Evolutionary conservation across 1,139 yeast species (phyloP), one percentile per base, ranked within the genome.

Genomic region (Yamadazyma sp.): DNA sequence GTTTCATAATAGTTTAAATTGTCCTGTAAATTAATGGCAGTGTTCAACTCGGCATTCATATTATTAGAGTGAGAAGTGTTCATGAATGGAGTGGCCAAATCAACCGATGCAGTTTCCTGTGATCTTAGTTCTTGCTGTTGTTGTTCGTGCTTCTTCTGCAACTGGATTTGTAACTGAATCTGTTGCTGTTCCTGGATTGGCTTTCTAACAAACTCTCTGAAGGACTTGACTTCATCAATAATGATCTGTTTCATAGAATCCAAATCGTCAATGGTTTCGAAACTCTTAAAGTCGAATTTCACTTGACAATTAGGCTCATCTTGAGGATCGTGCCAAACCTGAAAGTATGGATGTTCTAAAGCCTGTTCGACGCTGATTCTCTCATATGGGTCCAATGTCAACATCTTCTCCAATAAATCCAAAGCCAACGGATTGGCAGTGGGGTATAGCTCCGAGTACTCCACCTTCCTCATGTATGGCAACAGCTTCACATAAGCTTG

Each of bases 271-370:
- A 86, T 85, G 11, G 79, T 83, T 64, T 92, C 98, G 59, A 92
- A 92, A 6, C 87, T 72, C 45, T 67, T 70, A 57, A 92, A 92
- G 57, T 92, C 96, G 61, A 92, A 90, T 52, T 85, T 84, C 3
- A 78, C 69, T 37, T 82, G 81, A 59, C 97, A 89, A 31, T 74
- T 82, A 4, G 96, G 96, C 61, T 92, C 98, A 57, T 92, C 98
- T 22, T 80, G 78, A 3, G 97, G 96, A 56, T 92, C 98, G 59
- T 90, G 97, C 98, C 98, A 92, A 25, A 92, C 84, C 38, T 82
- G 71, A 41, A 92, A 70, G 56, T 92, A 92, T 6, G 96, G 95
- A 61, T 92, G 98, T 45, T 79, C 78, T 43, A 92, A 72, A 0
- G 97, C 97, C 39, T 87, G 85, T 40, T 86, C 89, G 2, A 90